Percentiles rank a stretch among this genome's conserved stretches.
phyloP scores from a whole-genome alignment of 2,329 filamentous ascomycete genomes.

The Aspergillus clavatus region DNA sequence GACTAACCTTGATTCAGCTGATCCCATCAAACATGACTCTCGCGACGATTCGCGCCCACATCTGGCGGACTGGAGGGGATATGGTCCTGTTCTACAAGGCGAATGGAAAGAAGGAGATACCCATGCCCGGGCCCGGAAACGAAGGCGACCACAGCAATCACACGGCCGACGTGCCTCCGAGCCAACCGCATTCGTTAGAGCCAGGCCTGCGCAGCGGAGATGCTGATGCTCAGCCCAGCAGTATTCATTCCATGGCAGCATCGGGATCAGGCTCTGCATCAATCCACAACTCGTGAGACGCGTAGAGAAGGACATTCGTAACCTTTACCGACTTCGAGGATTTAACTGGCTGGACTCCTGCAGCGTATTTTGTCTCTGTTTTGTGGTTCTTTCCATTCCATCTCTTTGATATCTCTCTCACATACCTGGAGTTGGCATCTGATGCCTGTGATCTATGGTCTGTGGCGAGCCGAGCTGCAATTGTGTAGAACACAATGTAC shows the following conservation, averaged over 20 bases:
- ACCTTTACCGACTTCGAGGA: too few species aligned
- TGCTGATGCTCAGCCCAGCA: slow-evolving; percentile 20
- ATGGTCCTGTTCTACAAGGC: slow-evolving; percentile 85
- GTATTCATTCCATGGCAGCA: slow-evolving; percentile 29
- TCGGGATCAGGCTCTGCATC: slow-evolving; percentile 25
- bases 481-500: neutral
- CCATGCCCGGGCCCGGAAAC: slow-evolving; percentile 18
- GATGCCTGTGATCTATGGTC: too few species aligned
- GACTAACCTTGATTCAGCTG: slow-evolving; percentile 23
- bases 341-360: too few species aligned
- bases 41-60: slow-evolving; percentile 83
- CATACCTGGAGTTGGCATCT: too few species aligned
- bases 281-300: slow-evolving; percentile 15
- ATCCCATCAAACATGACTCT: slow-evolving; percentile 81
- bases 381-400: too few species aligned
- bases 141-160: slow-evolving; percentile 15
- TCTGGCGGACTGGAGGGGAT: slow-evolving; percentile 95
- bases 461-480: too few species aligned
- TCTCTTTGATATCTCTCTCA: too few species aligned
- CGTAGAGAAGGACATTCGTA: too few species aligned
- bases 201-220: slow-evolving; percentile 18
- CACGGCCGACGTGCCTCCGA: slow-evolving; percentile 7
- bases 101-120: slow-evolving; percentile 68
- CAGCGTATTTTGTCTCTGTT: too few species aligned
- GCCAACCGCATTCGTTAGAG: slow-evolving; percentile 3